Evolutionary conservation across 768 basidiomycete genomes (phyloP).

Genomic region (Termitomyces sp.): DNA sequence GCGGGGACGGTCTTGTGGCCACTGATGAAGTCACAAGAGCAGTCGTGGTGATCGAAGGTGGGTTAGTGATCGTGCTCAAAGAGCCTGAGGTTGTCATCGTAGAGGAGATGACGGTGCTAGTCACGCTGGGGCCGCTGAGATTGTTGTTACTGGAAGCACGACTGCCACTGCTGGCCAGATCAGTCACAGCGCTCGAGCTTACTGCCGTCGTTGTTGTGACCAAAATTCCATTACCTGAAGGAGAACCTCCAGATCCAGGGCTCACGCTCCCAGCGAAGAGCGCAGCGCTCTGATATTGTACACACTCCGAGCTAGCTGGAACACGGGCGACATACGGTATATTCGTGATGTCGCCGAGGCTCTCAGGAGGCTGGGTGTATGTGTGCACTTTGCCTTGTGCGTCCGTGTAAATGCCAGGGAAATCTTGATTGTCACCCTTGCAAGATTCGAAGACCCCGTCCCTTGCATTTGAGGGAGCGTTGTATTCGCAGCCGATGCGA

Average conservation of each 20-base stretch:
- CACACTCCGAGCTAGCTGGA: conserved; percentile 37
- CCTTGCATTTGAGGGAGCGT: conserved; percentile 62
- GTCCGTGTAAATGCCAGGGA: conserved; percentile 45
- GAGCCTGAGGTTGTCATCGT: not conserved
- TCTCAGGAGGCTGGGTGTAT: conserved; percentile 38
- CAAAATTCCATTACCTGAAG: not conserved
- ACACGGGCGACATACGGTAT: conserved; percentile 37
- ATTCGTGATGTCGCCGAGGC: conserved; percentile 32
- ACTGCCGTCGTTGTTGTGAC: not conserved
- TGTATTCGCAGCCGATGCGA: conserved; percentile 36
- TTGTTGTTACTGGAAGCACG: not conserved
- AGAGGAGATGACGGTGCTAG: not conserved
- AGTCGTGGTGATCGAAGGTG: not conserved
- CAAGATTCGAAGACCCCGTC: conserved; percentile 64
- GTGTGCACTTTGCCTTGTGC: conserved; percentile 35
- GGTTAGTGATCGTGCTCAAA: conserved; percentile 1
- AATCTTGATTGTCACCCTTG: conserved; percentile 51
- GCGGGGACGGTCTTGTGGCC: not conserved
- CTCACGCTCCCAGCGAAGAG: conserved; percentile 28
- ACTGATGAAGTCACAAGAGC: not conserved
- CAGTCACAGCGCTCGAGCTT: not conserved
- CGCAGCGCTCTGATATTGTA: conserved; percentile 25
- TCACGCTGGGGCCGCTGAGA: not conserved
- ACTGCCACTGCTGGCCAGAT: not conserved
- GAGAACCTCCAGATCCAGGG: conserved; percentile 7